Conservation (phyloP, 768 basidiomycete genomes). For the Mycena chlorophos region DNA sequence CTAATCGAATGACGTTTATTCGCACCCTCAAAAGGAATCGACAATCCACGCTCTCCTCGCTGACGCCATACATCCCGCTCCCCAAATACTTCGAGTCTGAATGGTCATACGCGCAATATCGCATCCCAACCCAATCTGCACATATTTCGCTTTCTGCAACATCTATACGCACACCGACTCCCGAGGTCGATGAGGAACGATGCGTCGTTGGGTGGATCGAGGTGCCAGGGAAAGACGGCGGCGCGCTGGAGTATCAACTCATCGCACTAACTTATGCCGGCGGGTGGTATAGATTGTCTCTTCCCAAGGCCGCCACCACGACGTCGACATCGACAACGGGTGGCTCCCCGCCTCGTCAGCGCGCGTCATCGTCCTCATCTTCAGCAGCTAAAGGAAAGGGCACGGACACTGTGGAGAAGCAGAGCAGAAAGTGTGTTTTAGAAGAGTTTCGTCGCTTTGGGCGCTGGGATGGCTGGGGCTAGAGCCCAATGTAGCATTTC, state of each 20-base stretch:
- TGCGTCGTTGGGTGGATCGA: slow-evolving; percentile 88
- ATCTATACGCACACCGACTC: slow-evolving; percentile 53
- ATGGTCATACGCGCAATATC: slow-evolving; percentile 94
- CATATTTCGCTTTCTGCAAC: slow-evolving; percentile 78
- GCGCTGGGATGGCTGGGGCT: slow-evolving; percentile 88
- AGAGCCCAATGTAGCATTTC: slow-evolving; percentile 16
- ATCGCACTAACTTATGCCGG: slow-evolving; percentile 85
- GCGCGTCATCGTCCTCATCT: slow-evolving; percentile 26
- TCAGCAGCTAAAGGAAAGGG: slow-evolving; percentile 52
- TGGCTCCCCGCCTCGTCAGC: slow-evolving; percentile 46
- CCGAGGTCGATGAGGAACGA: slow-evolving; percentile 78
- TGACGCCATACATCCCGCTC: slow-evolving; percentile 77
- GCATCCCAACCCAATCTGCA: slow-evolving; percentile 81
- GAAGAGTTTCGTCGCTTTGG: slow-evolving; percentile 82
- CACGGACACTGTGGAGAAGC: slow-evolving; percentile 56
- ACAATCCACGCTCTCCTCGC: slow-evolving; percentile 77
- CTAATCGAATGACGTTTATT: slow-evolving; percentile 5
- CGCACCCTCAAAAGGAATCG: slow-evolving; percentile 62
- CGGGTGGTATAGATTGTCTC: slow-evolving; percentile 86
- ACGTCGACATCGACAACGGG: slow-evolving; percentile 55
- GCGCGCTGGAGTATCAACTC: slow-evolving; percentile 63
- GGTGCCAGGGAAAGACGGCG: slow-evolving; percentile 41
- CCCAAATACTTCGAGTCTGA: slow-evolving; percentile 94
- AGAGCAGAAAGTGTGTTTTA: slow-evolving; percentile 65
- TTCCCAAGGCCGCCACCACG: slow-evolving; percentile 44